Evolutionary conservation across 1,284 basidiomycete genomes (phyloP), one percentile per base, ranked within the genome.

Genomic region (Heterobasidion occidentale): DNA sequence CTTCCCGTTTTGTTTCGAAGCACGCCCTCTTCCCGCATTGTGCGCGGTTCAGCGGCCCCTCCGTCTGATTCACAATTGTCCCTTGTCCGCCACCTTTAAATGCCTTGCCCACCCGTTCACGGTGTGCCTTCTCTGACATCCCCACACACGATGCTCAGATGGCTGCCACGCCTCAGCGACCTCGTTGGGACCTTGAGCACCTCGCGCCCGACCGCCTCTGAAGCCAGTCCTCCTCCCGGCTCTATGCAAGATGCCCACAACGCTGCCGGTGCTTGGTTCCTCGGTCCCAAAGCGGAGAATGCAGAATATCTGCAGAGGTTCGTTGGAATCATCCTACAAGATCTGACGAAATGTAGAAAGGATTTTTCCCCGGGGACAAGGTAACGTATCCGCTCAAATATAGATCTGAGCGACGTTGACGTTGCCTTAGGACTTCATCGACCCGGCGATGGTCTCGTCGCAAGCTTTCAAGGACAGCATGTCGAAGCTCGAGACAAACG

Each of bases 241-340:
- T 27, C 60, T 2, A 20, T 53, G 14, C 54, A n/a, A 46, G 49
- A 61, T 14, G 27, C 45, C 12, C 56, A 58, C 36, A 17, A 58
- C 12, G 54, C 56, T 11, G 60, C 60, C 15, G 58, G 56, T 8
- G 60, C 60, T 35, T 61, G 60, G 60, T 61, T 61, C 33, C 34
- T 61, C 19, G 60, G 60, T 3, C 60, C 60, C 33, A 61, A 55
- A 47, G 60, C 60, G 12, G 60, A 61, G 55, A 61, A 61, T 38
- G 54, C 38, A 8, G 56, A 56, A 5, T 46, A 44, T 34, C 48
- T 61, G 36, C 56, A 36, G 47, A 55, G 38, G 36, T 54, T 36
- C 19, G 59, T 61, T 17, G 52, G 54, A 7, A 54, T 38, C 1
- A 58, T 61, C 44, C 36, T 61, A 11, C 42, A 58, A 12, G 59